Evolutionary conservation across 2,329 filamentous ascomycete species (phyloP), one percentile per base, ranked within the genome.

Genomic region (Botrytis pseudocinerea): DNA sequence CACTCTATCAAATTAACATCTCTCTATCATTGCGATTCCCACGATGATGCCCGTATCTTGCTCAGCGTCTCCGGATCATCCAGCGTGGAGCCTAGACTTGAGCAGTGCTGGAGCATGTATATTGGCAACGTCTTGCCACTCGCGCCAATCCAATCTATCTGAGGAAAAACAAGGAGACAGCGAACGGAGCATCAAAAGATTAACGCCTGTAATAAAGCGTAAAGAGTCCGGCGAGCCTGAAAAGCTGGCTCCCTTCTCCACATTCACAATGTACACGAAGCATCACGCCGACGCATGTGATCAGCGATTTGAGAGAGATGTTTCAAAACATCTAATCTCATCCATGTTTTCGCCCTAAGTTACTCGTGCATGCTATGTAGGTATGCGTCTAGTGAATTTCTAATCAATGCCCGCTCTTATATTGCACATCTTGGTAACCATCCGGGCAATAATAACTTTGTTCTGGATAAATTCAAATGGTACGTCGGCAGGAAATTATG

Each of bases 251-350:
- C 20, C 28, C 28, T 51, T 64, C 42, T 64, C 62, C 62, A 64
- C 62, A 64, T 44, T 44, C n/a, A 61, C 10, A 44, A 63, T 63
- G 61, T 63, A 63, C 61, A 63, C 61, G 61, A 44, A 65, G 42
- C 62, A 35, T 65, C 10, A 38, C 35, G 38, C 48, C 63, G 63
- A 48, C 28, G 28, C 42, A 48, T 22, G 46, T 48, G 63, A 65
- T 65, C 28, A 44, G 25, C 20, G 42, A 65, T 35, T 32, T 22
- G 42, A 48, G 16, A 38, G 63, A 20, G 32, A 18, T 9, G 44
- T 66, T 51, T 51, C 32, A 38, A 51, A 66, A 38, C 32, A 51
- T 66, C 63, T 38, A 51, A 64, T 64, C 63, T 42, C 5, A n/a
- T 42, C 38, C 44, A 22, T 51, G 48, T 32, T n/a, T 16, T 48